These are phyloP conservation scores for Xenoacremonium recifei DNA, from an alignment of 2,329 filamentous ascomycete genomes.

Conservation along the genomic window DNA sequence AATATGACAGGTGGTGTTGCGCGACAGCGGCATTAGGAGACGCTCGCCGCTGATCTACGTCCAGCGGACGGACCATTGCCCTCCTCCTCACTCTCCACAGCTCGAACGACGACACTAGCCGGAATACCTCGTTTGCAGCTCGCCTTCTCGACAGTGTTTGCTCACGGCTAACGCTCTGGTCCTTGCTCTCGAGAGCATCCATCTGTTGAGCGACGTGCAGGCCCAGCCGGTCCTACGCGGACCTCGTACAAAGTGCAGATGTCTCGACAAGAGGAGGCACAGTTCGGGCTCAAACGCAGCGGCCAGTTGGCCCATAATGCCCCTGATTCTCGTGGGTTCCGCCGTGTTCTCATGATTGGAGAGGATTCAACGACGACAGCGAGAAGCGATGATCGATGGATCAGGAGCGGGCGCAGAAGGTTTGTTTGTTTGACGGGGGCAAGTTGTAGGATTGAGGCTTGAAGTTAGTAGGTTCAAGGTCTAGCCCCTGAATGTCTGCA, in stretches of 20 bases:
- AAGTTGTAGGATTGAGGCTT: no score
- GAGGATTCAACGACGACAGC: no score
- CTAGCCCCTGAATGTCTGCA: no score
- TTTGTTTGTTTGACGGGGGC: no score
- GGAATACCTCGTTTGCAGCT: neutral
- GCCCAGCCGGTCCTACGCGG: neutral
- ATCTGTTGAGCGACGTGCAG: constrained; percentile 1
- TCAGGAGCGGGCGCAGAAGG: no score
- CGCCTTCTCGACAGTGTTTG: neutral
- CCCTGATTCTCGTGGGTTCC: no score
- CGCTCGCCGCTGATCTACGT: constrained; percentile 16
- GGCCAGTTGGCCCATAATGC: no score
- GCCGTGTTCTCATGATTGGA: no score
- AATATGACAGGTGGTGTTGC: constrained; percentile 16
- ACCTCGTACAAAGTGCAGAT: neutral
- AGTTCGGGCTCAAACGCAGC: neutral
- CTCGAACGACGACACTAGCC: constrained; percentile 6
- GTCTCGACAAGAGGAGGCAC: neutral
- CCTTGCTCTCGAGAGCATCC: neutral
- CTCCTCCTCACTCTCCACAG: no score
- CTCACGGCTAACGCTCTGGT: neutral
- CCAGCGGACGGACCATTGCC: constrained; percentile 11
- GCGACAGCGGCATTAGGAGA: constrained; percentile 19
- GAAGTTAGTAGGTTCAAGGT: no score
- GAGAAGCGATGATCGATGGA: no score